Evolutionary conservation across 805 yeast genomes (phyloP).

Genomic region (Nakazawaea sp.): DNA sequence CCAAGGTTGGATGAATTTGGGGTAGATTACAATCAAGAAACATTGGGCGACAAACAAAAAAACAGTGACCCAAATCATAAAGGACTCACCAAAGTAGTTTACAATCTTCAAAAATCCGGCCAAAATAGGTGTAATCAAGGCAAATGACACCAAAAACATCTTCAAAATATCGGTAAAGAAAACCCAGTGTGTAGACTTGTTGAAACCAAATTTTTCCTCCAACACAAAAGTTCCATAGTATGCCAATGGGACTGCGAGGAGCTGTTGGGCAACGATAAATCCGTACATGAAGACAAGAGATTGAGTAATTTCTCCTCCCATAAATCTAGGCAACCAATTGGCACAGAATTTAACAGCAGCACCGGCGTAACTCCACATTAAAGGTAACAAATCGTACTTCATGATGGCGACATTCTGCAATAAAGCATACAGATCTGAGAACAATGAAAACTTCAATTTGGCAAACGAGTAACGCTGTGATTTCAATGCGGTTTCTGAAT

Average conservation of each 20-base stretch:
- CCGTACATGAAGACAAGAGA: constrained; percentile 59
- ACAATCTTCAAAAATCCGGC: constrained; percentile 77
- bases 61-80: constrained; percentile 72
- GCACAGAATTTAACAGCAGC: constrained; percentile 23
- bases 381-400: constrained; percentile 58
- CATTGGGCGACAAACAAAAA: constrained; percentile 69
- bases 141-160: constrained; percentile 41
- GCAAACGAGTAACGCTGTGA: constrained; percentile 76
- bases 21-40: constrained; percentile 67
- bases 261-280: constrained; percentile 40
- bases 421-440: constrained; percentile 43
- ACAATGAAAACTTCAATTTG: constrained; percentile 62
- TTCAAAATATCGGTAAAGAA: constrained; percentile 75
- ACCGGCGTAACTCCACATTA: constrained; percentile 48
- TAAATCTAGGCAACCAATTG: constrained; percentile 15
- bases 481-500: constrained; percentile 65
- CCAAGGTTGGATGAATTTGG: constrained; percentile 84
- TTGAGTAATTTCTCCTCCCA: constrained; percentile 60
- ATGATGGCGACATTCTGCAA: constrained; percentile 52
- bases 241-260: constrained; percentile 59
- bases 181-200: constrained; percentile 66
- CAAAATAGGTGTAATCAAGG: constrained; percentile 65
- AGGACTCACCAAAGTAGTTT: constrained; percentile 70
- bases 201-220: constrained; percentile 91
- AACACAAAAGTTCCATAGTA: constrained; percentile 79